Conservation (phyloP, 2,329 filamentous ascomycete genomes). For the Aspergillus ochraceoroseus region DNA sequence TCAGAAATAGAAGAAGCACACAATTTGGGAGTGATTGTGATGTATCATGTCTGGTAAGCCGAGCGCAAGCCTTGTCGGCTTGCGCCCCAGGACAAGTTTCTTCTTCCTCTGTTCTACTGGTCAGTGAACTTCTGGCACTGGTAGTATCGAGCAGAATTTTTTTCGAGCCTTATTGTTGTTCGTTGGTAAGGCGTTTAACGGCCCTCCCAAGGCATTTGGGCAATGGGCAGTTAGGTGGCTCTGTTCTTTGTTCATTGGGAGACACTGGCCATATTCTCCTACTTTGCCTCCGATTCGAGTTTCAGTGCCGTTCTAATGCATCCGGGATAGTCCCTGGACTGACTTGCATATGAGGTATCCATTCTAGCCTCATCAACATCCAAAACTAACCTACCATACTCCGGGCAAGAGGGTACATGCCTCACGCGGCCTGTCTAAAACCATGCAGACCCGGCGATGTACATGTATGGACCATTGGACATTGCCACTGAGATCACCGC, state of each 20-base stretch:
- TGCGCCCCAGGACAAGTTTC: too few species aligned
- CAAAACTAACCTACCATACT: background rate
- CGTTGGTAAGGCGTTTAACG: too few species aligned
- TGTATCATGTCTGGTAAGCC: slow-evolving; percentile 13
- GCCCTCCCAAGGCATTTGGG: slow-evolving; percentile 8
- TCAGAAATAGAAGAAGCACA: slow-evolving; percentile 12
- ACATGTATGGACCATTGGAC: background rate
- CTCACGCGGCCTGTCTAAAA: background rate
- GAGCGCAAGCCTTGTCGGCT: too few species aligned
- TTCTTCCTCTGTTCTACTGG: too few species aligned
- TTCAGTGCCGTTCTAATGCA: slow-evolving; percentile 6
- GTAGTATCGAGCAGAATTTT: too few species aligned
- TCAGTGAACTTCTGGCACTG: too few species aligned
- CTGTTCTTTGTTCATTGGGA: too few species aligned
- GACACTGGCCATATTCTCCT: background rate
- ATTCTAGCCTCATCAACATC: slow-evolving; percentile 7
- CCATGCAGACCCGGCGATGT: background rate
- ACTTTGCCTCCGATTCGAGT: slow-evolving; percentile 9
- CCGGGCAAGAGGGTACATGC: background rate
- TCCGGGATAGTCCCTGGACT: slow-evolving; percentile 15
- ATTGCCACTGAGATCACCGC: slow-evolving; percentile 1
- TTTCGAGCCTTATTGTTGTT: too few species aligned
- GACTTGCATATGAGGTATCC: slow-evolving; percentile 19
- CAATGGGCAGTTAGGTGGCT: too few species aligned
- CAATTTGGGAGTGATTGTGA: slow-evolving; percentile 8